phyloP scores from a whole-genome alignment of 73 alveolate species.

The Breviolum minutum region DNA sequence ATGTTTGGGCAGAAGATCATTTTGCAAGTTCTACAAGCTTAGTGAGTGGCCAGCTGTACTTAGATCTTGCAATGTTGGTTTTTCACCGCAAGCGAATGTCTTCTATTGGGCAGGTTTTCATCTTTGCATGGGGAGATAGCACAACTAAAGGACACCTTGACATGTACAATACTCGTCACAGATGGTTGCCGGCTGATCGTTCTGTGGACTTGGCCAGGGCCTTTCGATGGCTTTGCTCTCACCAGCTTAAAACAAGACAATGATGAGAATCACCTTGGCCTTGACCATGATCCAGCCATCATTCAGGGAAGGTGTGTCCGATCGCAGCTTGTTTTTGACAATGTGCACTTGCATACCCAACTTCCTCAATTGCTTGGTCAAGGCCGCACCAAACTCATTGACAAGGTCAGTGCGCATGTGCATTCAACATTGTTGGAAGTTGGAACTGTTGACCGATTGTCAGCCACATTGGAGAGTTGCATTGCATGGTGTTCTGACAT shows the following conservation, averaged over 20 bases:
- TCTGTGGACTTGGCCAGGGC: neutral
- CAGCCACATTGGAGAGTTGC: neutral
- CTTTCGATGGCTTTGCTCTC: neutral
- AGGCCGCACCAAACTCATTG: neutral
- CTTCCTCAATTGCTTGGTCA: slow-evolving; percentile 22
- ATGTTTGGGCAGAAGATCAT: neutral
- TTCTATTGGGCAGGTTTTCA: neutral
- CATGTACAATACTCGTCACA: neutral
- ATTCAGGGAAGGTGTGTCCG: neutral
- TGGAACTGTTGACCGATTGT: neutral
- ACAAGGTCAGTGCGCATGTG: slow-evolving; percentile 12
- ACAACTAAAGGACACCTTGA: neutral
- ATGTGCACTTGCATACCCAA: neutral
- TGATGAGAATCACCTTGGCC: too few species aligned
- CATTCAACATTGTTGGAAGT: neutral
- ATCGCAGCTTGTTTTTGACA: slow-evolving; percentile 13
- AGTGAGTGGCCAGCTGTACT: neutral
- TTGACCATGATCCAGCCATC: too few species aligned
- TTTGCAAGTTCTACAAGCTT: neutral
- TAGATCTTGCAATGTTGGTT: slow-evolving; percentile 22
- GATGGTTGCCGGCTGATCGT: neutral
- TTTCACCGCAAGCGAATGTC: neutral
- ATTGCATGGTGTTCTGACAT: slow-evolving; percentile 3
- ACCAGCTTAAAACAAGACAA: neutral
- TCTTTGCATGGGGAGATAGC: neutral